Evolutionary conservation across 2,329 filamentous ascomycete species (phyloP), one percentile per base, ranked within the genome.

Genomic region (Helotiales sp.): DNA sequence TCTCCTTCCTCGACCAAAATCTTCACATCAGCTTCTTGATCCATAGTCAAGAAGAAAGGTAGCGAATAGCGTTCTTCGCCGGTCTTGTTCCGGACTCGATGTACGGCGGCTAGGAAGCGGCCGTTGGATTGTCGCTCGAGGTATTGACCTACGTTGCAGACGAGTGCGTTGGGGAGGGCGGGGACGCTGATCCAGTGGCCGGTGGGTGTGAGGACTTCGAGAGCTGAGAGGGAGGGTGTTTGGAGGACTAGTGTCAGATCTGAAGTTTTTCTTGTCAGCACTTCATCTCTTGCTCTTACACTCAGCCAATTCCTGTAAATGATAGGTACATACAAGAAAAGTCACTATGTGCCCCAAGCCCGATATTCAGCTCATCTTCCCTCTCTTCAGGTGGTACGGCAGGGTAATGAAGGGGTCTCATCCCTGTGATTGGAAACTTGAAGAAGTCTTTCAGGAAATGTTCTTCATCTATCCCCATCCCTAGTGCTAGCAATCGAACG

Each of bases 21-120:
- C 17, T 70, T 51, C 1, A 70, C 67, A 1, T 66, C 61, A 13
- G 69, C 52, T 4, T 67, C 62, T 5, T 61, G 53, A 59, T 57
- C 55, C 50, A 57, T 57, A 0, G 55, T 57, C 24, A 57, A 22
- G 50, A 57, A 57, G 9, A 57, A 57, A 6, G 55, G 55, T 17
- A 57, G 31, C 12, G 55, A 57, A 22, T 57, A 57, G 19, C 55
- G 22, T 40, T 57, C 55, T 6, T 25, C 50, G 30, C 55, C 55
- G 5, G 42, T 57, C 24, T 53, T 57, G 13, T 53, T 57, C 9
- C 55, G 22, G 13, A 57, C 49, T 19, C 50, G 15, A 24, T 57
- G 55, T 7, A 57, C 55, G 12, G 55, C 55, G 25, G 55, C 55
- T 10, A 57, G 50, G 19, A 53, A 57, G 6, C 33, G 31, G 8